Base-by-base conservation (phyloP, 2,329 filamentous ascomycete species). In the Ceratocystis alfenasii region DNA sequence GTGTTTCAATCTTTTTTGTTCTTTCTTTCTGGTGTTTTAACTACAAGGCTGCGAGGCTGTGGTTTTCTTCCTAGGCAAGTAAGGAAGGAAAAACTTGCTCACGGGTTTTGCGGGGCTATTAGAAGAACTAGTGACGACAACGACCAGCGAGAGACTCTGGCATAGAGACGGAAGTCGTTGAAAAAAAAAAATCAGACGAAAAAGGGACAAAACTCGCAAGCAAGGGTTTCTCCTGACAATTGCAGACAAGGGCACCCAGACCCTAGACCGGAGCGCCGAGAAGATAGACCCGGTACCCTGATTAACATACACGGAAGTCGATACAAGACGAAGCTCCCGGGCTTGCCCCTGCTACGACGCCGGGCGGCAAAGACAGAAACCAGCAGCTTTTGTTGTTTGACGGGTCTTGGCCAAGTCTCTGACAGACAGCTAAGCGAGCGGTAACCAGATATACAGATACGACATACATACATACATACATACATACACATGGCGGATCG, bases 401-500 rank as follows among this genome's bases (percentile, higher is more conserved):
- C 36, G 36, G 36, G 36, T 12, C 36, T 4, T 41, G 36, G 36
- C 36, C 36, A 41, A 15, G 36, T 41, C 36, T 41, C 12, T 15
- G 1, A 41, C 36, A 41, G 12, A 41, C 36, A 10, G 12, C 36
- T 41, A 12, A 10, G 36, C 36, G 8, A 41, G 36, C 36, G 36
- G 36, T 41, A 3, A 15, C 33, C 20, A 55, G 30, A 45, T 45
- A 41, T 50, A 30, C 15, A 60, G 22, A 60, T 6, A 20, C 10
- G 36, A 20, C 22, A 36, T 55, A 30, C 46, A n/a, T 20, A 64
- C 62, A n/a, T 20, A n/a, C 30, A 5, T 22, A 15, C 64, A 65
- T 12, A 33, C 30, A 33, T 22, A 44, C 62, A 36, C 22, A 65
- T 44, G 41, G 10, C 59, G 10, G 59, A 45, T 41, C 36, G 17